Conservation (phyloP, 1,139 yeast species). For the Torulaspora globosa region DNA sequence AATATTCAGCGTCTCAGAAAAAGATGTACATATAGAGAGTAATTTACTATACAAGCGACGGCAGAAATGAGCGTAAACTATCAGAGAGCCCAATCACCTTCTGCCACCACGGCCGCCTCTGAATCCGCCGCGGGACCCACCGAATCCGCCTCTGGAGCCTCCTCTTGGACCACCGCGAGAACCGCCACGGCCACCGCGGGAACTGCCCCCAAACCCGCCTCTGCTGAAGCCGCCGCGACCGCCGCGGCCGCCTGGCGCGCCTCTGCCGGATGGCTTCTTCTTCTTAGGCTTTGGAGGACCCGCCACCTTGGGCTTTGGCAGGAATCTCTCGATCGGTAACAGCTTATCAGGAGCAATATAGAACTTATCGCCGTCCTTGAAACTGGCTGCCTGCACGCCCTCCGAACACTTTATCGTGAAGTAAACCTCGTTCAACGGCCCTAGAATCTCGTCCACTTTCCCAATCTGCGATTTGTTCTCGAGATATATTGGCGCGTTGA, state of each 20-base stretch:
- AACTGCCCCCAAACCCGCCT: slow-evolving; percentile 43
- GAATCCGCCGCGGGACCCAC: slow-evolving; percentile 40
- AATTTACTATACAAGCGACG: slow-evolving; percentile 15
- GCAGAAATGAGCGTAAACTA: slow-evolving; percentile 1
- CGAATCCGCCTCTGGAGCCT: slow-evolving; percentile 49
- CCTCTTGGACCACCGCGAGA: slow-evolving; percentile 39
- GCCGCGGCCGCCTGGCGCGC: slow-evolving; percentile 47
- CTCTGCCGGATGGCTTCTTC: slow-evolving; percentile 46
- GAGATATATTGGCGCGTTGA: slow-evolving; percentile 96
- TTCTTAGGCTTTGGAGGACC: slow-evolving; percentile 77
- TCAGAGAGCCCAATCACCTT: slow-evolving; percentile 4
- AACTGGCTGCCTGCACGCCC: slow-evolving; percentile 91
- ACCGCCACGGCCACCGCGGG: slow-evolving; percentile 51
- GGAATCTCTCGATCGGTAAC: slow-evolving; percentile 90
- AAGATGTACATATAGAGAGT: slow-evolving; percentile 6
- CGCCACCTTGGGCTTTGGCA: slow-evolving; percentile 82
- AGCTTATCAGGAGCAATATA: slow-evolving; percentile 93
- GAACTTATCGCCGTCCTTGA: slow-evolving; percentile 93
- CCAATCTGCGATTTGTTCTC: slow-evolving; percentile 96
- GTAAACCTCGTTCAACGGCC: slow-evolving; percentile 93
- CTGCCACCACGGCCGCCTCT: slow-evolving; percentile 39
- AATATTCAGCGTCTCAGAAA: not conserved
- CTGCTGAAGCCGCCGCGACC: slow-evolving; percentile 44
- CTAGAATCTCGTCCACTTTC: slow-evolving; percentile 96
- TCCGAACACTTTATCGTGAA: slow-evolving; percentile 95